phyloP scores from a whole-genome alignment of 2,329 filamentous ascomycete species.

The Rhynchosporium secalis region DNA sequence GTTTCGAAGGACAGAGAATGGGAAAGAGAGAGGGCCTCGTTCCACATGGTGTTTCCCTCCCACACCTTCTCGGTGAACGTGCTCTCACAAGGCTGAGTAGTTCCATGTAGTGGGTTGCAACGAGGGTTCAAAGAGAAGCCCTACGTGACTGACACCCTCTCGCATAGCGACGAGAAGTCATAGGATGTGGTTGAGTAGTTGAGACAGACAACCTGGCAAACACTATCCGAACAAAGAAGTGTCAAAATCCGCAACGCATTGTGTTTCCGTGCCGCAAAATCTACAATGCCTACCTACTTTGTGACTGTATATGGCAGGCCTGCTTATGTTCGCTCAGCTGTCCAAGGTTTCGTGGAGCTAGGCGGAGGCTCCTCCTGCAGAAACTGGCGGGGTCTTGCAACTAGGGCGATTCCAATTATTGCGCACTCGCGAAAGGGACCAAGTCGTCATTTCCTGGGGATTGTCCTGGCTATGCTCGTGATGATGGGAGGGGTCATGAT shows the following conservation, averaged over 20 bases:
- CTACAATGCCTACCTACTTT: neutral
- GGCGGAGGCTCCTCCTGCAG: constrained; percentile 8
- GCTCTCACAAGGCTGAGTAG: constrained; percentile 15
- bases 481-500: constrained; percentile 10
- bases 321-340: constrained; percentile 24
- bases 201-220: neutral
- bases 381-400: constrained; percentile 1
- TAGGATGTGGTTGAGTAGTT: neutral
- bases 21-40: constrained; percentile 23
- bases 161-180: constrained; percentile 7
- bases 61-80: constrained; percentile 19
- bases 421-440: neutral
- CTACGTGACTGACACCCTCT: constrained; percentile 6
- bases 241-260: constrained; percentile 6
- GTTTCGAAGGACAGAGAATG: constrained; percentile 2
- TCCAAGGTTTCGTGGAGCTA: constrained; percentile 13
- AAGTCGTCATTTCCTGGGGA: constrained; percentile 3
- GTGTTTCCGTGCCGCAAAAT: constrained; percentile 11
- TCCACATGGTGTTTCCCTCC: constrained; percentile 18
- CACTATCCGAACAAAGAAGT: constrained; percentile 3
- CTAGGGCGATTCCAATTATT: constrained; percentile 12
- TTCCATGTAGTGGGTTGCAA: neutral
- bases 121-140: constrained; percentile 13
- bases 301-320: constrained; percentile 15
- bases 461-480: constrained; percentile 13